Evolutionary conservation across 2,329 filamentous ascomycete genomes (phyloP), one percentile per base, ranked within the genome.

Genomic region (Aureobasidium namibiae): DNA sequence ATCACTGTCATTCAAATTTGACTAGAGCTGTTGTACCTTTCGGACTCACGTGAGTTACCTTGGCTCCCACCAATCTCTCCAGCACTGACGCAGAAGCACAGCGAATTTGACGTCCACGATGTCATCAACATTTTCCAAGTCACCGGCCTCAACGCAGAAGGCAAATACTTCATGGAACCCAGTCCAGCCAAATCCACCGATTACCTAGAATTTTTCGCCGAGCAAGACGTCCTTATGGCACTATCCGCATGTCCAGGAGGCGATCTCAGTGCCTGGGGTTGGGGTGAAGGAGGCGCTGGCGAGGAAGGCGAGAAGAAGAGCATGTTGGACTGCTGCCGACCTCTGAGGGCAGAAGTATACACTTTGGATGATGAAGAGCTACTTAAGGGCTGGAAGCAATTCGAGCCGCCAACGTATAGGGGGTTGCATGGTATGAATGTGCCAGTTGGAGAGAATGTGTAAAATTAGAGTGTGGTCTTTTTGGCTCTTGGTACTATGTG

Each of bases 121-220:
- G 89, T 95, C 0, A 78, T 95, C 57, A 95, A 95, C 67, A 78
- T 95, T 3, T 94, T 95, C 69, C 90, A 95, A 70, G 88, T 92
- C 7, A 94, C 90, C 0, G 89, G 89, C 0, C 69, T 94, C 48
- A 86, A 94, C 66, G 77, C 81, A 56, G 67, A 86, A 61, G 89
- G 88, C 0, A 80, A 84, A 56, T 92, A 92, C 65, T 92, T 89
- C 62, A 95, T 95, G 80, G 83, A 79, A 60, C 79, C 82, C 0
- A 82, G 78, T 60, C 83, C 83, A 0, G 83, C 82, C 0, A 69
- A 74, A 57, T 65, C 71, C 7, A 81, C 78, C 0, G 82, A 85
- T 60, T 84, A 80, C 59, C 82, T 92, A 60, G 87, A 90, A 71
- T 91, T 94, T 68, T 83, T 94, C 61, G 88, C 89, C 0, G 90